Percentiles rank a stretch among this genome's conserved stretches.
These are phyloP conservation scores for Crithidia bombi DNA, from an alignment of 208 protist species.

Conservation along the genomic window DNA sequence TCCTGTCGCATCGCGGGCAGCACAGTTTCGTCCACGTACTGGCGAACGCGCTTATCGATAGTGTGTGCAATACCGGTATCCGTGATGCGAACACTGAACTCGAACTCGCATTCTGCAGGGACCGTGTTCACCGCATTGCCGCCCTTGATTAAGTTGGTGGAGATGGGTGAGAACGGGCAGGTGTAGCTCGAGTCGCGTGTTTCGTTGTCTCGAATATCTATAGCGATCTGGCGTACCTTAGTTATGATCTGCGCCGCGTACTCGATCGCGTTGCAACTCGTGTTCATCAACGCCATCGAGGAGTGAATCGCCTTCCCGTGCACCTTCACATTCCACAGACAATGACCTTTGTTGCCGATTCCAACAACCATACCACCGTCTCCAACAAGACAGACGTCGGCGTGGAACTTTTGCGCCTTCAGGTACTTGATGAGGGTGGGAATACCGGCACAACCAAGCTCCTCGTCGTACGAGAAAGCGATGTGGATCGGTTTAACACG, in stretches of 20 bases:
- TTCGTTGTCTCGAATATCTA: slow-evolving; percentile 34
- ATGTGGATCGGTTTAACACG: slow-evolving; percentile 56
- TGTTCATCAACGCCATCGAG: slow-evolving; percentile 44
- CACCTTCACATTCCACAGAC: slow-evolving; percentile 37
- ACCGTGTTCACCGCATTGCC: slow-evolving; percentile 56
- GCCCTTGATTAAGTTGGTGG: slow-evolving; percentile 36
- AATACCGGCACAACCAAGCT: slow-evolving; percentile 42
- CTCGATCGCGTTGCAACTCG: slow-evolving; percentile 55
- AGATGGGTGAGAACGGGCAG: slow-evolving; percentile 34
- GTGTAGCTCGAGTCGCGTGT: slow-evolving; percentile 24
- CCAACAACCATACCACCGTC: slow-evolving; percentile 29
- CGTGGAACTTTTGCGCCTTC: slow-evolving; percentile 30
- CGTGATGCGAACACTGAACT: slow-evolving; percentile 44
- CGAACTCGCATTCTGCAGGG: slow-evolving; percentile 41
- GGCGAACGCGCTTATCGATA: slow-evolving; percentile 28
- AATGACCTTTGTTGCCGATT: slow-evolving; percentile 46
- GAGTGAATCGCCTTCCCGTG: slow-evolving; percentile 58
- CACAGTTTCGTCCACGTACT: slow-evolving; percentile 38
- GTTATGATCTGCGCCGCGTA: slow-evolving; percentile 51
- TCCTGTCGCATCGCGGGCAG: slow-evolving; percentile 43
- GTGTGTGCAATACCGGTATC: slow-evolving; percentile 14
- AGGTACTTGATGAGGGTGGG: slow-evolving; percentile 38
- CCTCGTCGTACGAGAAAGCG: slow-evolving; percentile 58
- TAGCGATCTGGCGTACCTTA: slow-evolving; percentile 40
- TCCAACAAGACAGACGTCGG: slow-evolving; percentile 48